A percentile compares a stretch with the other conserved stretches of the same genome.
Conservation (phyloP, 2,329 filamentous ascomycete species). For the Emergomyces pasteurianus region DNA sequence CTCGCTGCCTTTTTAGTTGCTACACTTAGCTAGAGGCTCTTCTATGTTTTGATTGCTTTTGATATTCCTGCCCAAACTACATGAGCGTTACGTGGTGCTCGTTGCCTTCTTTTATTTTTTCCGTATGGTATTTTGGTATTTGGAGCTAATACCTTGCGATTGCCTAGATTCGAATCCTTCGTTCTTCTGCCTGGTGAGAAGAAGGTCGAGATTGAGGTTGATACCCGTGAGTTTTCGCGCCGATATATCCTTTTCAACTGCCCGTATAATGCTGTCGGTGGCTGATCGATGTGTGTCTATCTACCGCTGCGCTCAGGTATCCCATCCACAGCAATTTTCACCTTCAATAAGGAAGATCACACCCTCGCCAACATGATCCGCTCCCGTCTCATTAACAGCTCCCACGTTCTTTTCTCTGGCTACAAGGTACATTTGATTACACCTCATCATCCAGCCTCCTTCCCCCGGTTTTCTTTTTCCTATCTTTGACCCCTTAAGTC, state of each 20-base stretch:
- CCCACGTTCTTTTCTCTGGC: constrained; percentile 76
- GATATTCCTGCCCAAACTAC: background rate
- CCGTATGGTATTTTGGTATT: background rate
- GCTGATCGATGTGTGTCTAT: background rate
- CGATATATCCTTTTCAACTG: constrained; percentile 9
- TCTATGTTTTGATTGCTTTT: background rate
- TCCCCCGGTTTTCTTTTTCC: background rate
- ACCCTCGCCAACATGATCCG: constrained; percentile 84
- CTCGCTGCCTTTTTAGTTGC: no score
- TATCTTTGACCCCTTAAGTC: background rate
- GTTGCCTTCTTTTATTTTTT: no score
- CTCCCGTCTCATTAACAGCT: constrained; percentile 71
- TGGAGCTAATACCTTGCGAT: background rate
- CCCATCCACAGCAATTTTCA: constrained; percentile 89
- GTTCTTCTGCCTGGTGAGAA: constrained; percentile 78
- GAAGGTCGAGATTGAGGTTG: constrained; percentile 79
- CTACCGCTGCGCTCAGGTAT: constrained; percentile 48
- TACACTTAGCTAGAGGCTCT: background rate
- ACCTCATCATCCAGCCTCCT: no score
- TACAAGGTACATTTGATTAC: constrained; percentile 74
- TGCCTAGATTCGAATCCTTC: constrained; percentile 78
- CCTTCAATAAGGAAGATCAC: constrained; percentile 93
- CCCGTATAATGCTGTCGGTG: background rate
- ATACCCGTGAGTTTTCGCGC: constrained; percentile 57
- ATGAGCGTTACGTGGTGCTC: background rate